These are phyloP conservation scores for Aquilaria malaccensis DNA, from an alignment of 345 rosid species.

Conservation along the genomic window DNA sequence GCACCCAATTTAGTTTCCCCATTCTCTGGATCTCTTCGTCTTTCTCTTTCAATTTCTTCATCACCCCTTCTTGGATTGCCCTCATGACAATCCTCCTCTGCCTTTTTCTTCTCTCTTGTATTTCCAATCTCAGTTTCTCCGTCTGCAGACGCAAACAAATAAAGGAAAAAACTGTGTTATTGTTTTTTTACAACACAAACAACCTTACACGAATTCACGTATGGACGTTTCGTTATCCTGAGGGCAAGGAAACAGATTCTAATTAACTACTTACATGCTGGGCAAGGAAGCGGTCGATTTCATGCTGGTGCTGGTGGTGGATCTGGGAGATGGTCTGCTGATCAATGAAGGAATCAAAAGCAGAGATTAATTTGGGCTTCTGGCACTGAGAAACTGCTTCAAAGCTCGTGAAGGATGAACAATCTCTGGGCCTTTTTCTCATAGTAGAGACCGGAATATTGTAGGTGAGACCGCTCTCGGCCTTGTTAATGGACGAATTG, in stretches of 20 bases:
- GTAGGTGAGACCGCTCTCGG: constrained; percentile 50
- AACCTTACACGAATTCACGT: neutral
- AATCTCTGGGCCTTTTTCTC: constrained; percentile 41
- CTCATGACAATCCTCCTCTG: constrained; percentile 46
- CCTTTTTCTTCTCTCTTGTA: constrained; percentile 49
- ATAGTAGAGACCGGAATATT: constrained; percentile 23
- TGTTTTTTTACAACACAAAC: neutral
- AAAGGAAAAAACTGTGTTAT: neutral
- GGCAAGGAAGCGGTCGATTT: constrained; percentile 45
- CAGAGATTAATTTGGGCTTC: constrained; percentile 24
- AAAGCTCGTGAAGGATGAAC: constrained; percentile 20
- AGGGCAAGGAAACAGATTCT: neutral
- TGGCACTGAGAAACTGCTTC: constrained; percentile 24
- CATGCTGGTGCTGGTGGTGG: constrained; percentile 44
- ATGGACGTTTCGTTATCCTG: neutral
- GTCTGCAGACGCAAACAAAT: constrained; percentile 21
- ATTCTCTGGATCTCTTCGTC: constrained; percentile 56
- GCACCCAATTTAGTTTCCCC: constrained; percentile 48
- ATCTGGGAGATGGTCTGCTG: constrained; percentile 33
- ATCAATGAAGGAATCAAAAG: constrained; percentile 27
- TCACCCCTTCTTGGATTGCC: constrained; percentile 35
- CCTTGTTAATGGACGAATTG: constrained; percentile 25
- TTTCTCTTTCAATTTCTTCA: constrained; percentile 44
- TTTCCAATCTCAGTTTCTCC: constrained; percentile 48
- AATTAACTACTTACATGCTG: constrained; percentile 30